Evolutionary conservation across 2,329 filamentous ascomycete genomes (phyloP).

Genomic region (Lachnellula occidentalis): DNA sequence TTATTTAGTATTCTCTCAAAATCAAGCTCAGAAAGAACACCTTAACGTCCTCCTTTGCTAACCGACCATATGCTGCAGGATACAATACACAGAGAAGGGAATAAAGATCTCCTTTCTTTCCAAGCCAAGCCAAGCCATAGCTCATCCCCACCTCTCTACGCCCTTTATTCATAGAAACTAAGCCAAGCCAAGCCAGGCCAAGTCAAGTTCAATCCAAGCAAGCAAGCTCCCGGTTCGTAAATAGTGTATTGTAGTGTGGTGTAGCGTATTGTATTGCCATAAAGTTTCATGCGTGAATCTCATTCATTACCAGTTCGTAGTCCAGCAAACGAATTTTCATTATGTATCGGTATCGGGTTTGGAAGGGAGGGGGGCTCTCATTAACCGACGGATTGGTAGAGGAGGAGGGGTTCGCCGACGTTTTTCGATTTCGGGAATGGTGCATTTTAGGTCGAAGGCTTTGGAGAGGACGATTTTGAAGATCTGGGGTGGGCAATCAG

Average conservation of each 20-base stretch:
- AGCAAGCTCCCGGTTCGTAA: too few species aligned
- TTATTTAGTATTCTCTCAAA: constrained; percentile 1
- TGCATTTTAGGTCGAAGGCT: constrained; percentile 97
- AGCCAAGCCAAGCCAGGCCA: too few species aligned
- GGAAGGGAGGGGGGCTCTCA: not conserved
- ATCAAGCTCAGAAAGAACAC: constrained; percentile 5
- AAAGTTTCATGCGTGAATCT: not conserved
- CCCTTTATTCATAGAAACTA: too few species aligned
- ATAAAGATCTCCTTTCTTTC: too few species aligned
- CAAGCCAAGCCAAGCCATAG: too few species aligned
- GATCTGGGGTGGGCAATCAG: constrained; percentile 55
- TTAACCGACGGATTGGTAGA: constrained; percentile 63
- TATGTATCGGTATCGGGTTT: not conserved
- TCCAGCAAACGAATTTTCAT: not conserved
- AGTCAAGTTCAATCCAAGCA: too few species aligned
- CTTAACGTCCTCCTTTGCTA: constrained; percentile 13
- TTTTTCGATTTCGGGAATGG: constrained; percentile 99
- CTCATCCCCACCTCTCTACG: too few species aligned
- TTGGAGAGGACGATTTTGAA: constrained; percentile 99
- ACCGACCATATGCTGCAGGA: constrained; percentile 15
- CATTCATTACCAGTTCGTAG: not conserved
- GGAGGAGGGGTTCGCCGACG: constrained; percentile 86
- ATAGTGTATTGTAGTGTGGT: not conserved
- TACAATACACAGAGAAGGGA: not conserved
- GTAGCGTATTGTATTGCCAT: too few species aligned